Evolutionary conservation across 2,329 filamentous ascomycete genomes (phyloP).

Genomic region (Laburnicola sp.): DNA sequence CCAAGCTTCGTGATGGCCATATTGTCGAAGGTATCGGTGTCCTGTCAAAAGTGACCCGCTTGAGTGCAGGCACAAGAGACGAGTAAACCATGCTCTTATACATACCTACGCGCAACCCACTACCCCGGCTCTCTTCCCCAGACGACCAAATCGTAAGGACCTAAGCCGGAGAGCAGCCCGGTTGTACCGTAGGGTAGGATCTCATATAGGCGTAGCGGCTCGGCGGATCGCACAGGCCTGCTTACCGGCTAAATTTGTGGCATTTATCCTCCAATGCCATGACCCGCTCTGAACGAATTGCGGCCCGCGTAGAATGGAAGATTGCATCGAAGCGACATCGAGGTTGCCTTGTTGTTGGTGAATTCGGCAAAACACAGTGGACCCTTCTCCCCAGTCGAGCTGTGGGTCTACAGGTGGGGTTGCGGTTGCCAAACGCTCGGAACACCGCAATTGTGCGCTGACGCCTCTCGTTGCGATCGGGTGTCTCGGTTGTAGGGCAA

Average conservation of each 20-base stretch:
- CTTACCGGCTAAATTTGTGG: constrained; percentile 11
- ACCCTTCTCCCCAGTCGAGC: neutral
- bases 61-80: constrained; percentile 12
- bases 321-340: neutral
- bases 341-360: neutral
- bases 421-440: constrained; percentile 1
- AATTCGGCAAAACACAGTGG: constrained; percentile 2
- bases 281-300: constrained; percentile 3
- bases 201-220: constrained; percentile 30
- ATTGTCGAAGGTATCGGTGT: constrained; percentile 16
- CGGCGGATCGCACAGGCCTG: constrained; percentile 16
- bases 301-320: neutral
- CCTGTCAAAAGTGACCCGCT: constrained; percentile 14
- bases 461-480: neutral
- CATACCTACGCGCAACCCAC: constrained; percentile 2
- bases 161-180: constrained; percentile 29
- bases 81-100: constrained; percentile 30
- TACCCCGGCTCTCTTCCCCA: constrained; percentile 32
- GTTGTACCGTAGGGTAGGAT: constrained; percentile 29
- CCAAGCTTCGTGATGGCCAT: constrained; percentile 32
- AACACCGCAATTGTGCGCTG: neutral
- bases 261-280: constrained; percentile 16
- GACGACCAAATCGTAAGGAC: constrained; percentile 18
- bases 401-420: constrained; percentile 7
- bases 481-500: constrained; percentile 6